Evolutionary conservation across 2,329 filamentous ascomycete species (phyloP).

Genomic region (Passalora sequoiae): DNA sequence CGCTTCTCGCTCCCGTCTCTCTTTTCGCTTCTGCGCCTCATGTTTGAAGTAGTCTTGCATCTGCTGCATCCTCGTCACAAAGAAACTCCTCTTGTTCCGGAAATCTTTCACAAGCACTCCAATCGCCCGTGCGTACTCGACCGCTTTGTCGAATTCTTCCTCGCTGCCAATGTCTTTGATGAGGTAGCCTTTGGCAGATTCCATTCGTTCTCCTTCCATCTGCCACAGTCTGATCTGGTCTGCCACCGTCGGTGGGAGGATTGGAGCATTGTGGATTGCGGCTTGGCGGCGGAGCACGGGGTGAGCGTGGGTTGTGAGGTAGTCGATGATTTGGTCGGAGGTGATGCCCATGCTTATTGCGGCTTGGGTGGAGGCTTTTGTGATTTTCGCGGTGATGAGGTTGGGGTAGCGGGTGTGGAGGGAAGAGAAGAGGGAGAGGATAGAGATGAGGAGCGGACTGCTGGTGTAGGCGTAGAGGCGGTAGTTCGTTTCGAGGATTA

Average conservation of each 20-base stretch:
- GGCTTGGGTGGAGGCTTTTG: conserved; percentile 77
- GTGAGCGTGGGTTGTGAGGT: conserved; percentile 87
- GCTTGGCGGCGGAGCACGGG: conserved; percentile 75
- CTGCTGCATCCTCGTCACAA: conserved; percentile 86
- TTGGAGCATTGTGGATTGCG: conserved; percentile 48
- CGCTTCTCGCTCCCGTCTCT: conserved; percentile 19
- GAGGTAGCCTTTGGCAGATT: conserved; percentile 73
- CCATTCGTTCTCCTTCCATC: conserved; percentile 92
- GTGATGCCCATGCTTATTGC: conserved; percentile 81
- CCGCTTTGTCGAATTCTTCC: conserved; percentile 65
- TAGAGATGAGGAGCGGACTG: conserved; percentile 87
- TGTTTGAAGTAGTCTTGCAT: conserved; percentile 70
- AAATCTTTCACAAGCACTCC: conserved; percentile 86
- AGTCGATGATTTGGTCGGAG: conserved; percentile 88
- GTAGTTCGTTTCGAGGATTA: conserved; percentile 97
- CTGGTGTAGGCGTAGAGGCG: conserved; percentile 95
- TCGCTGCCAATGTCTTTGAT: conserved; percentile 72
- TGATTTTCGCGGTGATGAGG: conserved; percentile 86
- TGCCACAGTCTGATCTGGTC: conserved; percentile 98
- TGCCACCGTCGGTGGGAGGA: conserved; percentile 89
- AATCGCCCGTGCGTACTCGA: conserved; percentile 77
- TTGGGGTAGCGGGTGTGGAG: conserved; percentile 89
- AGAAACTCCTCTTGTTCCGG: conserved; percentile 76
- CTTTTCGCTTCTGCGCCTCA: conserved; percentile 43
- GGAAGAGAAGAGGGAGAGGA: conserved; percentile 82